Evolutionary conservation across 768 basidiomycete species (phyloP), one percentile per base, ranked within the genome.

Genomic region (Termitomyces sp.): DNA sequence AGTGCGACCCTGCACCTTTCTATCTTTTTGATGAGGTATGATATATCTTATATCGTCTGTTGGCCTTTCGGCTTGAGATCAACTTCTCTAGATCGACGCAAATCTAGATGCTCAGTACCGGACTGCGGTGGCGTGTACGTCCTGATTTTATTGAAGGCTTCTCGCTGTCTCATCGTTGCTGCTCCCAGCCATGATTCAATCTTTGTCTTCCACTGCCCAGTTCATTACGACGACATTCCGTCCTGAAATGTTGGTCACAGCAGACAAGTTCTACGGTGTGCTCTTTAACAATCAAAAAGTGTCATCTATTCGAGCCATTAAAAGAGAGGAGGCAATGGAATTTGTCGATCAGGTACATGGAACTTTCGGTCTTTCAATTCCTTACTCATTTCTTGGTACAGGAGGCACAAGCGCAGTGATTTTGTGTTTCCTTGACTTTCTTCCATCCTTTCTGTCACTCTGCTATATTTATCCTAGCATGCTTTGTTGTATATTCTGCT

Each of bases 211-310:
- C 6, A 88, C 86, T 0, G 96, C 91, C 0, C 97, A 99, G 71
- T 98, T 98, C 74, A 95, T 99, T 69, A 96, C 93, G 34, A 99
- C 97, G 2, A 99, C 97, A 3, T 99, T 99, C 84, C 83, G 95
- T 58, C 91, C 95, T 0, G 97, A 99, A 75, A 95, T 99, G 91
- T 78, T 98, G 58, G 90, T 92, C 2, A 89, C 91, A 0, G 94
- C 95, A 0, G 95, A 98, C 72, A 94, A 96, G 69, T 98, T 96
- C 71, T 98, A 98, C 62, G 97, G 97, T 15, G 97, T 98, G 11
- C 75, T 96, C 59, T 98, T 97, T 76, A 93, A 96, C 72, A 93
- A 90, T 66, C 92, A 96, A 69, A 98, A 98, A 70, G 88, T 98
- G 59, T 93, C 91, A 56, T 90, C 90, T 0, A 95, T 98, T 47